Evolutionary conservation across 768 basidiomycete species (phyloP).

Genomic region (Coprinopsis strossmayeri): DNA sequence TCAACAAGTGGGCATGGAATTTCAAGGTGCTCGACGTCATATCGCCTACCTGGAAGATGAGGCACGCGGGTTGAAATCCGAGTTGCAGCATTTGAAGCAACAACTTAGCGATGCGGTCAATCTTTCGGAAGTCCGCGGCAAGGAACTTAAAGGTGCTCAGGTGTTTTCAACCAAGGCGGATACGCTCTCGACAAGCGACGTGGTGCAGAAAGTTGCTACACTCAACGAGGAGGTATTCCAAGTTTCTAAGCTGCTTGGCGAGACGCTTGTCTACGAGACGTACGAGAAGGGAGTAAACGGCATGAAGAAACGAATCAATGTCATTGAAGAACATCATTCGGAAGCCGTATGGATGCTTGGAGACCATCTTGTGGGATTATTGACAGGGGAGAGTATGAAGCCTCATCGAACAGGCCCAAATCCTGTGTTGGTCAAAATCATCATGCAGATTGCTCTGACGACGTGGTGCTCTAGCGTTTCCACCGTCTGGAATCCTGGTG

Average conservation of each 20-base stretch:
- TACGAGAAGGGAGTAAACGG: constrained; percentile 2
- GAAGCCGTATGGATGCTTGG: constrained; percentile 22
- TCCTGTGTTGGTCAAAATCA: constrained; percentile 4
- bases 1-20: constrained; percentile 6
- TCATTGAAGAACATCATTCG: background rate
- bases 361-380: background rate
- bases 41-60: constrained; percentile 11
- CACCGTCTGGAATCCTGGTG: background rate
- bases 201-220: constrained; percentile 31
- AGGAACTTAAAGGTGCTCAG: constrained; percentile 43
- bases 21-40: constrained; percentile 4
- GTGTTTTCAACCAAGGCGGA: constrained; percentile 38
- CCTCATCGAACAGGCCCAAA: background rate
- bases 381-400: background rate
- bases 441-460: constrained; percentile 3
- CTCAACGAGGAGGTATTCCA: constrained; percentile 47
- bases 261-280: constrained; percentile 25
- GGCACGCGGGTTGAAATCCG: constrained; percentile 6
- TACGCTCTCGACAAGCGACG: constrained; percentile 34
- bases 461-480: background rate
- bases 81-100: constrained; percentile 5
- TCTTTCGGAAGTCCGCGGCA: constrained; percentile 31
- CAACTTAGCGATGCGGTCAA: constrained; percentile 14
- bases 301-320: background rate
- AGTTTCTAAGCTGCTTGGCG: constrained; percentile 37